Base-by-base conservation (phyloP, 306 rosid genomes). In the Herpetospermum pedunculosum region DNA sequence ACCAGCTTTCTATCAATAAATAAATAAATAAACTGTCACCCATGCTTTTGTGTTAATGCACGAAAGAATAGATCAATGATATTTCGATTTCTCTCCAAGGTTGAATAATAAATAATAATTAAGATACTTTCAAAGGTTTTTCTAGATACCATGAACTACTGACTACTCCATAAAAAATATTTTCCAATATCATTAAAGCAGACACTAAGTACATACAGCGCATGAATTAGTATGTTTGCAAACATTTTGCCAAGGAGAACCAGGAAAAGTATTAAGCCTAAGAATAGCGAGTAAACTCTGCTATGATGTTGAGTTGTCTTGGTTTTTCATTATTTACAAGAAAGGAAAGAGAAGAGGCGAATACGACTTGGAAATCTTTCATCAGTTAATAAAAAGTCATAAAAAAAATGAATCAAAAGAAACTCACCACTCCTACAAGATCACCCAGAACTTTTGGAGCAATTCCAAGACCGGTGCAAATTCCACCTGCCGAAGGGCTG, bases 401-500 rank as follows among this genome's bases (percentile, higher is more conserved):
- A 14, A 77, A 40, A n/a, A 30, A 15, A 73, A 4, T 43, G 12
- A 59, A 18, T n/a, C 0, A 32, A 28, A 74, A 52, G 40, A 54
- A 41, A 81, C 91, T 49, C 82, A 94, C 99, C 91, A 94, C 99
- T 79, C 99, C 99, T 26, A 94, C 79, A 53, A 94, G 87, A 83
- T 94, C 96, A 65, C 99, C 99, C n/a, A 94, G 1, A 76, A 83
- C 82, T 82, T 88, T 89, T 38, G 99, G 97, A 76, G 99, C 96
- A 59, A 91, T 94, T 49, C 99, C 99, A 75, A 94, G 95, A 82
- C 99, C 97, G 3, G 89, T 89, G 90, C 96, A 94, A 76, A 94
- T 94, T 69, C 99, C 99, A 49, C 99, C 97, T 4, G 97, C 99
- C 5, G 97, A 94, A 44, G 99, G 97, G 81, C 90, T 91, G n/a